Base-by-base conservation (phyloP, 768 basidiomycete species). In the Leccinum variicolor region DNA sequence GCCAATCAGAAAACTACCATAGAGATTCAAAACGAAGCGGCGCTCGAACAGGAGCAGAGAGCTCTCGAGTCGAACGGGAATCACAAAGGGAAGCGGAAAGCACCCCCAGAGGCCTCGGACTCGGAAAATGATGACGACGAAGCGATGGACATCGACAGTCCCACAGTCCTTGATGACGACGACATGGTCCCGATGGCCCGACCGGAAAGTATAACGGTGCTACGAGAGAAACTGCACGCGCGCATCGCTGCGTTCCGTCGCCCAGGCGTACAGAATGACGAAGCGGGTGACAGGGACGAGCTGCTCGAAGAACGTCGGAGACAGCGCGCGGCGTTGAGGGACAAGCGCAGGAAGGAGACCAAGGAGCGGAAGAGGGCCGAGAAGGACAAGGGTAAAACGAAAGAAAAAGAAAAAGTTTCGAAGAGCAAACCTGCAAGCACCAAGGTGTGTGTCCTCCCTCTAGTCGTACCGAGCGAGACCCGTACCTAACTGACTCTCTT, bases 301-400 rank as follows among this genome's bases (percentile, higher is more conserved):
- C 70, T 98, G 48, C 70, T 98, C 50, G 90, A 93, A 66, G 90
- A 93, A 71, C 29, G 90, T 53, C 76, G 94, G 59, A 73, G 74
- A 63, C 86, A 91, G 85, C 78, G 93, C 5, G 94, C 88, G 0
- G 84, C 87, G 33, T 79, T 97, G 79, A 80, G 94, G 21, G 95
- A 98, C 3, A 31, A 31, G 56, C 76, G 96, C 63, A 75, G 94
- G 67, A 90, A 89, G 66, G 89, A 91, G 76, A 91, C 91, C 10
- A 89, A 81, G 68, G 94, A 94, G 74, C 89, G 91, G 74, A 90
- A 86, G 57, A 74, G 77, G 63, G 79, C 77, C 14, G 86, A 75
- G 73, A 76, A 75, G 21, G 83, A 81, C 67, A 79, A 78, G 49
- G 75, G 72, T 50, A 80, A 82, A 69, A 76, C 76, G 14, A 67